Conservation (phyloP, 1,284 basidiomycete species). For the Clitocybe nebularis region DNA sequence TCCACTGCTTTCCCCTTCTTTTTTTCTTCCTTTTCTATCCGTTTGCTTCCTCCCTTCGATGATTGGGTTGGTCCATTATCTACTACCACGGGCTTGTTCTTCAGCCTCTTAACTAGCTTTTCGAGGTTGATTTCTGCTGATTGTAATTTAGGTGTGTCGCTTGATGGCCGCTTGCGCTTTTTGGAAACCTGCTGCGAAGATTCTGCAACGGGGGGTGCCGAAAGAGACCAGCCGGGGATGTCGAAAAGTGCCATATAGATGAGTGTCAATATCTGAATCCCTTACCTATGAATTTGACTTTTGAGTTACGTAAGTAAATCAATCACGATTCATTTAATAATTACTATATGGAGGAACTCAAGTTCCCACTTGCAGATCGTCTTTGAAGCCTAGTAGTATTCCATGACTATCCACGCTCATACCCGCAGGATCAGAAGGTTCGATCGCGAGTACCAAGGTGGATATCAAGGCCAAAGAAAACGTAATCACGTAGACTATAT, state of each 20-base stretch:
- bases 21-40: constrained; percentile 22
- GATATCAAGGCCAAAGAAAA: too few relatives aligned
- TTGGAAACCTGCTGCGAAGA: constrained; percentile 33
- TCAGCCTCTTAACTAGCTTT: constrained; percentile 68
- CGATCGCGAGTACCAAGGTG: too few relatives aligned
- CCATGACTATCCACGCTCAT: too few relatives aligned
- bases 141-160: constrained; percentile 36
- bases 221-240: constrained; percentile 69
- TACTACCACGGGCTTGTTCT: constrained; percentile 18
- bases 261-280: neutral
- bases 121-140: constrained; percentile 69
- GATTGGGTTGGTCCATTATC: constrained; percentile 18
- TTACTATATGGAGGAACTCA: too few relatives aligned
- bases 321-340: too few relatives aligned
- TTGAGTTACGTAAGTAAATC: neutral
- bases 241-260: constrained; percentile 53
- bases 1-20: constrained; percentile 13
- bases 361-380: too few relatives aligned
- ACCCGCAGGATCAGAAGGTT: too few relatives aligned
- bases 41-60: constrained; percentile 17
- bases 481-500: too few relatives aligned
- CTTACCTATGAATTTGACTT: neutral
- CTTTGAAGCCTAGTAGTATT: too few relatives aligned
- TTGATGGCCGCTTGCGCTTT: constrained; percentile 64
- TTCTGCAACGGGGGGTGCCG: constrained; percentile 39